Conservation (phyloP, 305 asterid species). For the Plantago lanceolata region DNA sequence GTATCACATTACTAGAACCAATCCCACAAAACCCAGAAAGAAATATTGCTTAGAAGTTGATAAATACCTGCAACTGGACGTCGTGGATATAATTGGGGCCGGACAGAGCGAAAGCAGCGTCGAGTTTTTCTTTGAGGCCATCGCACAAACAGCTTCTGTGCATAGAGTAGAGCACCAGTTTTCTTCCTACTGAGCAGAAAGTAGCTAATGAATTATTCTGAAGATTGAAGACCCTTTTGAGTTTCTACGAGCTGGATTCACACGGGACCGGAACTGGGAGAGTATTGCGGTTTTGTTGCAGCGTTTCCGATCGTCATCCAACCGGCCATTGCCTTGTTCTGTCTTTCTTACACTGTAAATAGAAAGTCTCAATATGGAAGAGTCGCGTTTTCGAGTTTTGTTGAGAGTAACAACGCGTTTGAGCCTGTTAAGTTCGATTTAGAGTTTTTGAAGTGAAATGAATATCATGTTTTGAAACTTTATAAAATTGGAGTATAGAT, state of each 20-base stretch:
- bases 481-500: too few species aligned
- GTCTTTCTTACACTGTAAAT: background rate
- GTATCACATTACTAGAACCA: too few species aligned
- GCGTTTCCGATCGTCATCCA: slow-evolving; percentile 40
- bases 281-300: slow-evolving; percentile 31
- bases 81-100: slow-evolving; percentile 45
- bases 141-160: slow-evolving; percentile 99
- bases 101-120: slow-evolving; percentile 62
- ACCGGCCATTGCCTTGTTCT: slow-evolving; percentile 29
- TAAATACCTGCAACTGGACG: slow-evolving; percentile 56
- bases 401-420: too few species aligned
- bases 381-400: background rate
- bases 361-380: background rate
- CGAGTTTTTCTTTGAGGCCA: slow-evolving; percentile 94
- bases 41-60: background rate
- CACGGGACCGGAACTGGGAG: slow-evolving; percentile 19
- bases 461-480: too few species aligned
- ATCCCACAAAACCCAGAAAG: background rate
- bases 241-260: slow-evolving; percentile 17
- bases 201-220: slow-evolving; percentile 22
- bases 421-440: too few species aligned
- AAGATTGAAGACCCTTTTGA: slow-evolving; percentile 18
- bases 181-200: slow-evolving; percentile 44
- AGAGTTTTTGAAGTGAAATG: too few species aligned
- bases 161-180: slow-evolving; percentile 73